Evolutionary conservation across 169 alveolate genomes (phyloP).

Genomic region (Eimeria maxima): DNA sequence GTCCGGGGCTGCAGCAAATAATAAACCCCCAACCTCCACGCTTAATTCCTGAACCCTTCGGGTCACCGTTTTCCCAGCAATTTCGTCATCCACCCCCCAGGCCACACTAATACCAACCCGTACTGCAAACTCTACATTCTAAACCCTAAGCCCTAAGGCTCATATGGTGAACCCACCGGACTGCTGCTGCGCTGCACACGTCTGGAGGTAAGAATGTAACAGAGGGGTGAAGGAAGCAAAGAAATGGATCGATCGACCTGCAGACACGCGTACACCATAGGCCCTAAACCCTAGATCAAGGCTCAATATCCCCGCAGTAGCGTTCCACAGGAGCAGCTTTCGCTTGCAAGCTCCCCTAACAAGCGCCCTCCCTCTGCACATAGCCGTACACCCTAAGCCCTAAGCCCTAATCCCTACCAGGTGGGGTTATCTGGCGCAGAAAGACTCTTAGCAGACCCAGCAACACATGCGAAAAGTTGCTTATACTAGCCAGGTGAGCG

Average conservation of each 20-base stretch:
- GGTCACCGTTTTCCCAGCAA: neutral
- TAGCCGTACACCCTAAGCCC: conserved; percentile 26
- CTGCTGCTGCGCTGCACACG: conserved; percentile 69
- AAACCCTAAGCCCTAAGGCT: conserved; percentile 37
- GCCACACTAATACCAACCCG: neutral
- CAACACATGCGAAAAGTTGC: conserved; percentile 71
- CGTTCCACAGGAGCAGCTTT: too few species aligned
- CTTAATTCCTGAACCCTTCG: neutral
- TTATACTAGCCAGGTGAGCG: conserved; percentile 52
- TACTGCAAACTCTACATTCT: neutral
- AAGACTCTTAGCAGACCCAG: conserved; percentile 77
- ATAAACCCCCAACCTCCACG: neutral
- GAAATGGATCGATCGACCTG: conserved; percentile 61
- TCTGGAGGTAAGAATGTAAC: conserved; percentile 47
- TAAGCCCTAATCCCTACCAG: conserved; percentile 62
- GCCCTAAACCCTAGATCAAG: conserved; percentile 34
- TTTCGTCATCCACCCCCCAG: neutral
- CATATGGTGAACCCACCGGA: conserved; percentile 1
- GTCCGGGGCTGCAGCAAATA: conserved; percentile 57
- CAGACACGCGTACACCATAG: neutral
- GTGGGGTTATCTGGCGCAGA: conserved; percentile 71
- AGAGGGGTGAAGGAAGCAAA: conserved; percentile 54
- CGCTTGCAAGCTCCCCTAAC: neutral
- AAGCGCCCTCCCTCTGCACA: neutral
- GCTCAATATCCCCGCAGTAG: too few species aligned